A percentile compares a stretch with the other conserved stretches of the same genome.
These are phyloP conservation scores for Pythium brachiatum DNA, from an alignment of 352 stramenopile genomes.

Conservation along the genomic window DNA sequence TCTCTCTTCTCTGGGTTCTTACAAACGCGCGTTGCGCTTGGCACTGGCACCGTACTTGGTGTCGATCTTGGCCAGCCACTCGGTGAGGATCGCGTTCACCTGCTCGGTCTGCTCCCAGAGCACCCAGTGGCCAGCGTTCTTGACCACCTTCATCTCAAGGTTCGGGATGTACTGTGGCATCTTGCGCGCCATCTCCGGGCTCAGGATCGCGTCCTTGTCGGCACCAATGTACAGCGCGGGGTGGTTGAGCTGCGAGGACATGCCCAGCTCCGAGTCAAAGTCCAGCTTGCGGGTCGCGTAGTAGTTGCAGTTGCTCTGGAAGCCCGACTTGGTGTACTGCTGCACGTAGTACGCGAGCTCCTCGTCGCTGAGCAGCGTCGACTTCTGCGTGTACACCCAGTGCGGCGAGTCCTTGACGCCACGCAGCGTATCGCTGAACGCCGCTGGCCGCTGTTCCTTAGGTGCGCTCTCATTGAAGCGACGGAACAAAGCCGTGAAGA, in stretches of 20 bases:
- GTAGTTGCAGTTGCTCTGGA: conserved; percentile 56
- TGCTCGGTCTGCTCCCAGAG: conserved; percentile 52
- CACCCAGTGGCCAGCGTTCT: conserved; percentile 62
- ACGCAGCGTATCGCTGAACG: conserved; percentile 32
- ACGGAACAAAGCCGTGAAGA: conserved; percentile 53
- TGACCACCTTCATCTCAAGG: conserved; percentile 48
- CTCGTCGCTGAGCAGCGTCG: conserved; percentile 42
- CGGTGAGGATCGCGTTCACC: conserved; percentile 35
- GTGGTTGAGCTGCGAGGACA: conserved; percentile 37
- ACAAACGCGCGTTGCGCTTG: neutral
- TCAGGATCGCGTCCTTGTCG: conserved; percentile 50
- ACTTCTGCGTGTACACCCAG: conserved; percentile 36
- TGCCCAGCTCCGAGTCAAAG: conserved; percentile 42
- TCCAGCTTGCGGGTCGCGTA: conserved; percentile 60
- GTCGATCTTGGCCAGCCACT: conserved; percentile 39
- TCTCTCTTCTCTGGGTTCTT: too few relatives aligned
- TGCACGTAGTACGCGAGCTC: conserved; percentile 66
- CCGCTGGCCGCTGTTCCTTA: conserved; percentile 15
- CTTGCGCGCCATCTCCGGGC: conserved; percentile 48
- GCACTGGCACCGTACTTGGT: neutral
- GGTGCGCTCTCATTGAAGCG: conserved; percentile 35
- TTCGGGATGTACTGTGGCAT: conserved; percentile 55
- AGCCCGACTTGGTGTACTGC: conserved; percentile 50
- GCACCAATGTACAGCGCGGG: conserved; percentile 65
- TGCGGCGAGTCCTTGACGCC: conserved; percentile 32